phyloP scores from a whole-genome alignment of 352 stramenopile genomes.

The Pythium phragmitis region DNA sequence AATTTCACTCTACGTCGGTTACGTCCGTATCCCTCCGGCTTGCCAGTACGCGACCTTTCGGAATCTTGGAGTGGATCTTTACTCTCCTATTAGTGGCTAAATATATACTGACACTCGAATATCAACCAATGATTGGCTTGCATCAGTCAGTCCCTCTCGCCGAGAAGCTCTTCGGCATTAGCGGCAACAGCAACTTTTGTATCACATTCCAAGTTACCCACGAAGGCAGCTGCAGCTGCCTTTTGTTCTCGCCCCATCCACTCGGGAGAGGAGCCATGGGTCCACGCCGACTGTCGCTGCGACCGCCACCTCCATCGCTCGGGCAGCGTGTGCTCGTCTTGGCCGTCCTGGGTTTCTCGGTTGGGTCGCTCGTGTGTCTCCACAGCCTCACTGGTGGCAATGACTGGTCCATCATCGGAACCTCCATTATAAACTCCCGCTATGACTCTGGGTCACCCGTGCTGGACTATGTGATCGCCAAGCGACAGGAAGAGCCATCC shows the following conservation, averaged over 20 bases:
- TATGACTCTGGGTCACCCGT: not conserved
- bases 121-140: constrained; percentile 3
- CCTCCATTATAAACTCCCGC: constrained; percentile 4
- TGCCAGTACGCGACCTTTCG: constrained; percentile 13
- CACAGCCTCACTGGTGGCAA: constrained; percentile 2
- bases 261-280: not conserved
- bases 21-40: not conserved
- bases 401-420: constrained; percentile 11
- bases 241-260: not conserved
- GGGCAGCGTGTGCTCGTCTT: constrained; percentile 17
- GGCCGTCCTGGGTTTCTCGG: constrained; percentile 10
- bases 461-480: constrained; percentile 13
- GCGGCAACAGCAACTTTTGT: not conserved
- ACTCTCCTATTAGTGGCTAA: constrained; percentile 8
- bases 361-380: constrained; percentile 19
- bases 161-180: too few species aligned
- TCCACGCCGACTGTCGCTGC: constrained; percentile 11
- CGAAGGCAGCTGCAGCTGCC: not conserved
- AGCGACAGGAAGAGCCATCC: constrained; percentile 2
- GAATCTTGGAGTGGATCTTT: constrained; percentile 3
- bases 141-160: not conserved
- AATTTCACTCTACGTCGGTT: not conserved
- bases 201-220: not conserved
- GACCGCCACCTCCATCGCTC: constrained; percentile 5
- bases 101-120: not conserved